phyloP scores from a whole-genome alignment of 1,284 basidiomycete species.

The Sporisorium exsertum region DNA sequence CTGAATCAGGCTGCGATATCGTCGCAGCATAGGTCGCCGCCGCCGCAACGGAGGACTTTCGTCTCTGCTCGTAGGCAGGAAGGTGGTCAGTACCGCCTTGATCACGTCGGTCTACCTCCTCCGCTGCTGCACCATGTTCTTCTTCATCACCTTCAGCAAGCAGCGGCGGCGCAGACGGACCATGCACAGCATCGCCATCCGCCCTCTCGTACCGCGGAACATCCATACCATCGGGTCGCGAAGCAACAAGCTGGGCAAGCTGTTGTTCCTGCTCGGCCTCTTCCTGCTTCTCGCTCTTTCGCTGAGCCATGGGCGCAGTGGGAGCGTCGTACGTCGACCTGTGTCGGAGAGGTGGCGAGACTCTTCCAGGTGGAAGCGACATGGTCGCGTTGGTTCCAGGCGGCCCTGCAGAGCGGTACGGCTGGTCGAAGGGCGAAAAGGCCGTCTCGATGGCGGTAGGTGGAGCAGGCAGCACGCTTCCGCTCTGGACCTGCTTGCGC shows the following conservation, averaged over 20 bases:
- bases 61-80: slow-evolving; percentile 25
- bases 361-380: slow-evolving; percentile 5
- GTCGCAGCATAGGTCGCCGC: not conserved
- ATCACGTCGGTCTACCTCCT: not conserved
- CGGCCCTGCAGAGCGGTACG: slow-evolving; percentile 33
- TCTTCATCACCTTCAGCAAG: slow-evolving; percentile 10
- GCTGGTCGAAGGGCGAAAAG: slow-evolving; percentile 58
- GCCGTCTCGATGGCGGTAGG: slow-evolving; percentile 37
- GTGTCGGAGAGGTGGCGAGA: not conserved
- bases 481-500: slow-evolving; percentile 11
- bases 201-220: slow-evolving; percentile 35
- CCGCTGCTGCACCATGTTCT: not conserved
- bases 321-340: not conserved
- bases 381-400: slow-evolving; percentile 7
- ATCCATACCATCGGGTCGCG: slow-evolving; percentile 22
- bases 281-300: slow-evolving; percentile 41
- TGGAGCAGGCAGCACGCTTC: slow-evolving; percentile 37
- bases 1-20: not conserved
- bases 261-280: slow-evolving; percentile 45
- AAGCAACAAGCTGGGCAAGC: slow-evolving; percentile 34
- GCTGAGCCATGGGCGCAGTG: slow-evolving; percentile 4
- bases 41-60: not conserved
- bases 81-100: not conserved
- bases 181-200: not conserved
- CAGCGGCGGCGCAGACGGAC: slow-evolving; percentile 18